Conservation (phyloP, 116 monocot genomes). For the Phalaenopsis hybrid region DNA sequence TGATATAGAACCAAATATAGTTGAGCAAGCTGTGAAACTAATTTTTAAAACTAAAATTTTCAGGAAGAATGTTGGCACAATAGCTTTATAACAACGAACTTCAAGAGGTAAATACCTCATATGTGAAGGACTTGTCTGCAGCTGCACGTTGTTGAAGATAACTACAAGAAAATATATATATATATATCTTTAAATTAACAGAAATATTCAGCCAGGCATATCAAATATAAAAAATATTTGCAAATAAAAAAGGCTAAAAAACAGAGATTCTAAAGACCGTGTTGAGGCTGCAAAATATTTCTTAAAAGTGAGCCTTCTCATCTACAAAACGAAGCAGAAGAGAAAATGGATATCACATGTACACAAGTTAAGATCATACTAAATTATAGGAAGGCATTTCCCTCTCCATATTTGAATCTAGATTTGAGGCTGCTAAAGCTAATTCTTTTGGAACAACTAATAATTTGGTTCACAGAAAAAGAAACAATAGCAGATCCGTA, state of each 20-base stretch:
- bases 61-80: background rate
- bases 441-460: background rate
- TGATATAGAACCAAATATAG: background rate
- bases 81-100: background rate
- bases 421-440: background rate
- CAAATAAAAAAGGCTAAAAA: background rate
- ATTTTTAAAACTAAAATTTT: background rate
- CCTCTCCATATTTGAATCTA: background rate
- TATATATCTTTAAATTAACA: slow-evolving; percentile 1
- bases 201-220: background rate
- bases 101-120: slow-evolving; percentile 38
- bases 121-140: slow-evolving; percentile 48
- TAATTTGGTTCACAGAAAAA: background rate
- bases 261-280: background rate
- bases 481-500: background rate
- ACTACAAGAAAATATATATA: slow-evolving; percentile 26
- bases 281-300: background rate
- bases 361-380: background rate
- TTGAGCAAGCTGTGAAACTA: background rate
- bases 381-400: background rate
- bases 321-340: background rate
- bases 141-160: slow-evolving; percentile 57
- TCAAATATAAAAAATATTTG: background rate
- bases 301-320: background rate
- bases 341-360: background rate